A percentile compares a stretch with the other conserved stretches of the same genome.
These are phyloP conservation scores for Penicillium soppii DNA, from an alignment of 495 filamentous ascomycete species.

Conservation along the genomic window DNA sequence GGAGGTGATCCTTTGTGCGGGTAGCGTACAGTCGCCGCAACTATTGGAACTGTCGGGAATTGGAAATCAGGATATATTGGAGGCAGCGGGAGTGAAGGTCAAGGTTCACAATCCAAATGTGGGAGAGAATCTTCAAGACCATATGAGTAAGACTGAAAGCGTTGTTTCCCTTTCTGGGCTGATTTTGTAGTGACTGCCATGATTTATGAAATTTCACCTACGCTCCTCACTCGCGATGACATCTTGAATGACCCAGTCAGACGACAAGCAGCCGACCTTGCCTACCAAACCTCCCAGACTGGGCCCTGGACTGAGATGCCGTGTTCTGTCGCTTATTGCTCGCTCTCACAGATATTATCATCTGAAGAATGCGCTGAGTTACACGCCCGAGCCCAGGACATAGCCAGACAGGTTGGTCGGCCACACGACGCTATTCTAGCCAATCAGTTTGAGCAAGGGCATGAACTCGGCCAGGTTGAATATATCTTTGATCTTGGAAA, in stretches of 20 bases:
- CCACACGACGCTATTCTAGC: conserved; percentile 13
- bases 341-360: conserved; percentile 36
- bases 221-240: conserved; percentile 39
- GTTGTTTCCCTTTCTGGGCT: neutral
- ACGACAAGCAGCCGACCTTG: conserved; percentile 30
- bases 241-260: conserved; percentile 31
- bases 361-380: conserved; percentile 12
- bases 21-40: conserved; percentile 52
- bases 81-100: conserved; percentile 38
- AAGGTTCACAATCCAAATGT: conserved; percentile 48
- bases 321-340: conserved; percentile 46
- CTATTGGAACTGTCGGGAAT: conserved; percentile 57
- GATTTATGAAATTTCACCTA: conserved; percentile 47
- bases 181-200: conserved; percentile 36
- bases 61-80: conserved; percentile 38
- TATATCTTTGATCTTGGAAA: conserved; percentile 51
- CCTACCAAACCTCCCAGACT: conserved; percentile 28
- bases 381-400: neutral
- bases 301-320: conserved; percentile 39
- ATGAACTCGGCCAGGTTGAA: conserved; percentile 48
- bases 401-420: neutral
- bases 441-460: conserved; percentile 28
- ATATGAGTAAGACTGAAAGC: conserved; percentile 38
- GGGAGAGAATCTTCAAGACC: conserved; percentile 58
- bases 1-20: conserved; percentile 56